Evolutionary conservation across 1,284 basidiomycete species (phyloP), one percentile per base, ranked within the genome.

Genomic region (Sutorius eximius): DNA sequence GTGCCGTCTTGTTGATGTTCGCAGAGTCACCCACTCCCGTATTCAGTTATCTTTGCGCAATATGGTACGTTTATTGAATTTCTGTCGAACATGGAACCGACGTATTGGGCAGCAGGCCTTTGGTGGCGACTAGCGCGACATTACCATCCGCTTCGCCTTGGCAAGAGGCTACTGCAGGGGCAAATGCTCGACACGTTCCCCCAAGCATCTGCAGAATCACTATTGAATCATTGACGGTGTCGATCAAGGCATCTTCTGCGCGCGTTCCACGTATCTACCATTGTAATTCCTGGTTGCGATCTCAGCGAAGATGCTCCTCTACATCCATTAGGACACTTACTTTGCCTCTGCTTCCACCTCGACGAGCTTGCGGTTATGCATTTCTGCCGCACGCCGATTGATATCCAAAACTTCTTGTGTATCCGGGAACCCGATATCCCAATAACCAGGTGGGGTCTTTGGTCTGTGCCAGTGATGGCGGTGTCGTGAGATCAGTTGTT

Each of bases 381-480:
- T 87, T 59, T 83, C 79, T 59, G 77, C 79, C 4, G 93, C 93
- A 54, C 75, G 73, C 53, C 76, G 75, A 68, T 95, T 95, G 60
- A 94, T 90, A 48, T 78, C 78, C 41, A 76, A 77, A 16, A 85
- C 87, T 63, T 89, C 82, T 69, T 94, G 93, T 3, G 94, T 95
- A 58, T 79, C 77, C 1, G 94, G 94, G 66, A 97, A 95, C 1
- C 87, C 90, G 52, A 95, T 93, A 58, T 88, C 78, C 91, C 91
- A 93, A 70, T 90, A 95, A 22, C 83, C 85, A 1, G 92, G 93
- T 16, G 94, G 94, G 0, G 93, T 94, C 43, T 77, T 79, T 1
- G 86, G 77, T 43, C 83, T 79, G 32, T 79, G 77, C 87, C 89
- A 92, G 42, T 83, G 76, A 60, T 84, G 76, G 29, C 92, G 81